Evolutionary conservation across 331 rosid species (phyloP), one percentile per base, ranked within the genome.

Genomic region (Pyrus hybrid): DNA sequence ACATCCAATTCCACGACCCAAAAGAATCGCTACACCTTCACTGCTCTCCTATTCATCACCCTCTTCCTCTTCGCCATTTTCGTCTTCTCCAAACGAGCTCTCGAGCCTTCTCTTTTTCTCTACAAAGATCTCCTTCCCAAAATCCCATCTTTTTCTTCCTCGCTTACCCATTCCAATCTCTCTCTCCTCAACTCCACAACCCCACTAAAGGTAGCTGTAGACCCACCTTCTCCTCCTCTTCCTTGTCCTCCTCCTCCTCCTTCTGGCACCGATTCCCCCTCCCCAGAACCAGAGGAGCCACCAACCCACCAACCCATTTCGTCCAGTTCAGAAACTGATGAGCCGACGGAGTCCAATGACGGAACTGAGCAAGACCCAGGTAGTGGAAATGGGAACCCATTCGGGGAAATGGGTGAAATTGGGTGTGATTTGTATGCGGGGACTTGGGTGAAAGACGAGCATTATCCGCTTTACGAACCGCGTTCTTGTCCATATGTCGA

Each of bases 401-500:
- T 64, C 62, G 81, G 41, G 16, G 43, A 18, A 61, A 76, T 64
- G 79, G 79, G 10, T 79, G 56, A 62, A 78, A 78, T 73, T 71
- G 25, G 41, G 13, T 93, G 98, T 63, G 96, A 93, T 84, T 79
- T 93, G 78, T 89, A 77, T 81, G 73, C 51, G 71, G 98, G 97
- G 35, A 85, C 85, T 11, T 93, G 97, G 98, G 92, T 93, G 62
- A 86, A 58, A 77, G 96, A 93, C 61, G 87, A 86, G 29, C 63
- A 61, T 10, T 85, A 91, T 77, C 98, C 98, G 2, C 76, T 91
- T 80, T 91, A 93, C 60, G 30, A 68, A 68, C 81, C 90, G 23
- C 87, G 97, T 78, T 86, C 96, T 51, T 93, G 98, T 35, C 96
- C 97, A 11, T 91, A 85, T 68, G 93, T 93, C 3, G 98, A 91